Conservation (phyloP, 306 rosid species). For the Lathyrus oleraceus region DNA sequence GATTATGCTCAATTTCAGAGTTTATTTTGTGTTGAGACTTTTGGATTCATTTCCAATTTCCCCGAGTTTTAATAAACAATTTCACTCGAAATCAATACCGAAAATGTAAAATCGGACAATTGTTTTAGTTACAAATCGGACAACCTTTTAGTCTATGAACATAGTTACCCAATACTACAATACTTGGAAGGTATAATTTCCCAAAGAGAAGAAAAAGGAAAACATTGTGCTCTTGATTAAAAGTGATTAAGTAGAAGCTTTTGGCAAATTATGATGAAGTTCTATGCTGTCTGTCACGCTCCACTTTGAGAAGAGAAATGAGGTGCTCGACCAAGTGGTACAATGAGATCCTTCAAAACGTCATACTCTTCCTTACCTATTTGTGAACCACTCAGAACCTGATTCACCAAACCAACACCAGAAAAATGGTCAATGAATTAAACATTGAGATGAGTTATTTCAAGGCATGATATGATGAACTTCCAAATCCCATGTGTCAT, state of each 20-base stretch:
- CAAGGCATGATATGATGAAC: constrained; percentile 14
- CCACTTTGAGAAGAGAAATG: constrained; percentile 73
- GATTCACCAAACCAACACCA: constrained; percentile 40
- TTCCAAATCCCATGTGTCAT: constrained; percentile 8
- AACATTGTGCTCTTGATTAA: background rate
- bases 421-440: constrained; percentile 29
- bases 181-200: constrained; percentile 22
- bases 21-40: no score
- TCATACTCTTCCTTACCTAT: constrained; percentile 71
- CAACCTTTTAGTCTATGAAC: background rate
- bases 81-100: no score
- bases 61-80: no score
- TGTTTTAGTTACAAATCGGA: no score
- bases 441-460: background rate
- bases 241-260: background rate
- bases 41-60: no score
- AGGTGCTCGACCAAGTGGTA: constrained; percentile 87
- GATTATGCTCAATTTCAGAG: no score
- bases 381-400: constrained; percentile 74
- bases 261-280: constrained; percentile 10
- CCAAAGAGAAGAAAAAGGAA: background rate
- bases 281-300: constrained; percentile 47
- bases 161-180: constrained; percentile 10
- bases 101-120: no score
- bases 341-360: constrained; percentile 67